Evolutionary conservation across 1,139 yeast species (phyloP).

Genomic region (Arxiozyma slooffiae): DNA sequence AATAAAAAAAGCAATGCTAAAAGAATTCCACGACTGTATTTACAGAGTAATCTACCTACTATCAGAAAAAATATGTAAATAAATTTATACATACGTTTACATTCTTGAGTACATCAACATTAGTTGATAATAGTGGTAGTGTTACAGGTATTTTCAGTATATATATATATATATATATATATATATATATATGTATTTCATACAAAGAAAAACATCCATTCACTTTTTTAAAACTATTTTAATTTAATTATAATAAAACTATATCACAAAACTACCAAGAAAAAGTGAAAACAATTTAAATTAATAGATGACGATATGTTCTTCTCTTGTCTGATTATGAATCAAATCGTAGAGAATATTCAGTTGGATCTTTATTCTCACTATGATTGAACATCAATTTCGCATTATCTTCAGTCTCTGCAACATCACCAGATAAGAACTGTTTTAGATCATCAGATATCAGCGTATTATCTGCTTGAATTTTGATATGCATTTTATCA

Average conservation of each 20-base stretch:
- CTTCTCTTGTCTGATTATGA: conserved; percentile 4
- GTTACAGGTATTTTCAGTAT: neutral
- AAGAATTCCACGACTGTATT: neutral
- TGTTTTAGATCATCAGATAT: conserved; percentile 23
- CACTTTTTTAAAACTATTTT: too few species aligned
- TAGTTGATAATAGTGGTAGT: neutral
- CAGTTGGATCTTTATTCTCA: conserved; percentile 16
- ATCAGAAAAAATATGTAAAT: too few species aligned
- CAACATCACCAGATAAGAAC: conserved; percentile 25
- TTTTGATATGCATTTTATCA: neutral
- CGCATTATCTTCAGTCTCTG: conserved; percentile 29
- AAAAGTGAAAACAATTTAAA: neutral
- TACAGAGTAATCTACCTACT: neutral
- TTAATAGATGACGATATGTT: neutral
- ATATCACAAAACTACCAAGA: too few species aligned
- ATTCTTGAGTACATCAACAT: neutral
- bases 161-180: neutral
- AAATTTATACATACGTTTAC: neutral
- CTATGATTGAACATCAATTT: conserved; percentile 19
- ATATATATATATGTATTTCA: neutral
- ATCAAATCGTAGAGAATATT: conserved; percentile 25
- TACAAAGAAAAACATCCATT: neutral
- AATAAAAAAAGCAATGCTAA: too few species aligned
- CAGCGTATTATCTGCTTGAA: conserved; percentile 1
- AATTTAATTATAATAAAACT: too few species aligned